Evolutionary conservation across 768 basidiomycete species (phyloP), one percentile per base, ranked within the genome.

Genomic region (Termitomyces eurrhizus): DNA sequence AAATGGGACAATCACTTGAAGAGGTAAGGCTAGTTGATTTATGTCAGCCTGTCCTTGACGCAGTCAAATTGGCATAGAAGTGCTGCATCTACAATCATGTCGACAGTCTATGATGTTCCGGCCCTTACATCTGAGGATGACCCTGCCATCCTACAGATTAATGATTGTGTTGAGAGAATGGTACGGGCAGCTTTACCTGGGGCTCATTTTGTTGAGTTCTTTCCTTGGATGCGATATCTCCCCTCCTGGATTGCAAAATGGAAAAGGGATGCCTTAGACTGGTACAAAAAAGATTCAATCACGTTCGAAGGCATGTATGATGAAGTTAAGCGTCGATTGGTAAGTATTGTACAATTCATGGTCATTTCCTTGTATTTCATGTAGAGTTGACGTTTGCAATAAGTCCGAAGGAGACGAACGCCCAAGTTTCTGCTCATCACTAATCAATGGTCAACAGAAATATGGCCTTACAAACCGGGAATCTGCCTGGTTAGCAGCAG

Each of bases 141-240:
- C 24, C 46, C 24, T 48, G 46, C 46, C 13, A 48, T 48, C 24
- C 24, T 3, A 13, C 24, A 13, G 13, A 14, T 48, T 2, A 48
- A 48, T 7, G 24, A 48, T 26, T 48, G 4, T 14, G 24, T 14
- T 48, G 46, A 26, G 13, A 48, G 46, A 48, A 14, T 48, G 6
- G 13, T 3, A 48, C 46, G 77, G 67, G 72, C 32, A 65, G 68
- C 46, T 26, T 26, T 26, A 48, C 46, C 46, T 48, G 46, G 71
- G 66, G 71, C 49, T 9, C 62, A 48, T 21, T 18, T 42, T 33
- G 57, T 36, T 26, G 52, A 55, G 41, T 2, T 18, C 14, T 24
- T 36, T 29, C 24, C 26, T 41, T 33, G 41, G 21, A 29, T 48
- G 18, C 33, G 36, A 12, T 57, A 46, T 32, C 36, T 39, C 46